Percentiles rank a stretch among this genome's conserved stretches.
Conservation (phyloP, 2,329 filamentous ascomycete genomes). For the Diplocarpon mali region DNA sequence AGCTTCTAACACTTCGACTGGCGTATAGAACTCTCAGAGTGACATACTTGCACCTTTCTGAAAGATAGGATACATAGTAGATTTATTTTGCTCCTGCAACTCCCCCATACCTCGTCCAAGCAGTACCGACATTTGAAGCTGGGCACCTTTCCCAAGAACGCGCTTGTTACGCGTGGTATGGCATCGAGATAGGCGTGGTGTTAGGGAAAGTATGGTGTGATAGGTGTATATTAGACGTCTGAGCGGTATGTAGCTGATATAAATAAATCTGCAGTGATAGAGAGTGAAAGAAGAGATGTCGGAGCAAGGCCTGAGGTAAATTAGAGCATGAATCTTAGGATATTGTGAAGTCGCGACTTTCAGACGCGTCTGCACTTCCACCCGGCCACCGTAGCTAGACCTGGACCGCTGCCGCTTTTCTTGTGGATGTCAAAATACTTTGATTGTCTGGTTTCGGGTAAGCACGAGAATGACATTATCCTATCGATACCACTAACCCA, state of each 20-base stretch:
- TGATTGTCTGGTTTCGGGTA: too few relatives aligned
- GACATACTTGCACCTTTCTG: conserved; percentile 23
- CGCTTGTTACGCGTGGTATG: conserved; percentile 21
- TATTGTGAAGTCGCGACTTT: too few relatives aligned
- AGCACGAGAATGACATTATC: too few relatives aligned
- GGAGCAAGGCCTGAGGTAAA: too few relatives aligned
- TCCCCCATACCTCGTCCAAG: conserved; percentile 23
- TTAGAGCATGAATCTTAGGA: too few relatives aligned
- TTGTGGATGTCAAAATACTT: too few relatives aligned
- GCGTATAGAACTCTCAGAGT: background rate
- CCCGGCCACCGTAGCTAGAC: too few relatives aligned
- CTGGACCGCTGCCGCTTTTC: too few relatives aligned
- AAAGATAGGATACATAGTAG: conserved; percentile 24
- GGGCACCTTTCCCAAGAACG: conserved; percentile 8
- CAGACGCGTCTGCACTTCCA: too few relatives aligned
- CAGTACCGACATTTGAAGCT: conserved; percentile 23
- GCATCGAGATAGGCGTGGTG: conserved; percentile 2
- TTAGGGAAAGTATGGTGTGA: conserved; percentile 2
- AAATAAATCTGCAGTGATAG: background rate
- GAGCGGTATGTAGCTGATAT: background rate
- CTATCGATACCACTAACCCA: conserved; percentile 1
- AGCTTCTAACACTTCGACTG: too few relatives aligned
- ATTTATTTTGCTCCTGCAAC: conserved; percentile 20
- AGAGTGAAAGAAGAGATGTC: too few relatives aligned
- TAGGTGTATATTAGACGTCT: background rate